Base-by-base conservation (phyloP, 2,329 filamentous ascomycete genomes). In the Cytospora piceae region DNA sequence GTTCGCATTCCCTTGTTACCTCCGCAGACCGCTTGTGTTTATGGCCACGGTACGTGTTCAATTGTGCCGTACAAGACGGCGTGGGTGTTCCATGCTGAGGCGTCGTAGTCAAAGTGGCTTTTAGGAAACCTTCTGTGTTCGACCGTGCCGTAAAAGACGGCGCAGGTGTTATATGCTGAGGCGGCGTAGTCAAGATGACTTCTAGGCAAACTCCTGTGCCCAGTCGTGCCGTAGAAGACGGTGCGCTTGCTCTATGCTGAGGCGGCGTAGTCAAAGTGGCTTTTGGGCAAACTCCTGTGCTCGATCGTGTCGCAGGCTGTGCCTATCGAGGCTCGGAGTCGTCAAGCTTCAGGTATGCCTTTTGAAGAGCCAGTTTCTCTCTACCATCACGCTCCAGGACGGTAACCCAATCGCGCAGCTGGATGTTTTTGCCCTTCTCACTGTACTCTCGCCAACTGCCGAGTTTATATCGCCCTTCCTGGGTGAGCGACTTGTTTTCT, bases 361-460 rank as follows among this genome's bases (percentile, higher is more conserved):
- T 77, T 73, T 90, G 87, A 57, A 92, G 75, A 29, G 87, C 85
- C 73, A 81, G 85, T 70, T 79, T 80, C 74, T 93, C 90, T 70
- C 82, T 84, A 1, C 91, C 90, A 74, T 96, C 92, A 59, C 88
- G 82, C 76, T 97, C 94, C 56, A 97, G 82, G 67, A 91, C 91
- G 24, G 87, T 82, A 20, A 96, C 81, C 80, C 93, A 88, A 76
- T 97, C 94, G 63, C 94, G 85, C 61, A 96, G 81, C 78, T 97
- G 93, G 57, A 97, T 92, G 31, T 89, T 89, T 70, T 84, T 85
- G 37, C 92, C 93, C 73, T 90, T 90, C 27, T 90, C 87, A 61
- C 87, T 87, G 72, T 93, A 90, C 76, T 97, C 93, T 66, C 92
- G 85, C 85, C 89, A 92, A 20, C 85, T 83, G n/a, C 92, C 92